phyloP scores from a whole-genome alignment of 805 yeast genomes.

The Kodamaea jinghongensis region DNA sequence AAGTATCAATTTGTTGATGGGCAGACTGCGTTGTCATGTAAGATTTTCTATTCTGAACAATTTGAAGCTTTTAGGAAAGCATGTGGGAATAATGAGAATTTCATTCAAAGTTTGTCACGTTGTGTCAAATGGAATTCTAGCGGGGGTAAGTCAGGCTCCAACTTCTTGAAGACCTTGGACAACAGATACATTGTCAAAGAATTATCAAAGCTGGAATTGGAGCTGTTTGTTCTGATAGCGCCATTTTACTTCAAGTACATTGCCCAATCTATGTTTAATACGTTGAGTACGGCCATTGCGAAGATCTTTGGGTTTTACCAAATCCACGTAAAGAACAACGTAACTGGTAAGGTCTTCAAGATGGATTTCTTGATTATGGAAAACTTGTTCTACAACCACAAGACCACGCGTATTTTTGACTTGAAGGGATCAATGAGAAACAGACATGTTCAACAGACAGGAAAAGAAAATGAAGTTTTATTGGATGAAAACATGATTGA shows the following conservation, averaged over 20 bases:
- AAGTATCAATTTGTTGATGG: slow-evolving; percentile 91
- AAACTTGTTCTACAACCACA: slow-evolving; percentile 81
- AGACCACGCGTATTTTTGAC: slow-evolving; percentile 85
- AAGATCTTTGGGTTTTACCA: slow-evolving; percentile 96
- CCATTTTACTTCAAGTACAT: slow-evolving; percentile 95
- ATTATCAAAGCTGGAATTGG: slow-evolving; percentile 81
- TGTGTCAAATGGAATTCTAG: slow-evolving; percentile 94
- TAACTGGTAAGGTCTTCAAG: slow-evolving; percentile 71
- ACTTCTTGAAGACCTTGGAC: slow-evolving; percentile 88
- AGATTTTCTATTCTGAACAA: slow-evolving; percentile 92
- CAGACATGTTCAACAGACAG: slow-evolving; percentile 94
- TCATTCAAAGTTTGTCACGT: slow-evolving; percentile 84
- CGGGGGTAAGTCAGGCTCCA: slow-evolving; percentile 97
- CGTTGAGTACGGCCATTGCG: slow-evolving; percentile 89
- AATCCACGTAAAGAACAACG: slow-evolving; percentile 78
- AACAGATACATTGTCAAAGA: slow-evolving; percentile 88
- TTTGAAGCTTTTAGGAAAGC: slow-evolving; percentile 89
- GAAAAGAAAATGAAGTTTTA: slow-evolving; percentile 89
- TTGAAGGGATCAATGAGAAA: slow-evolving; percentile 97
- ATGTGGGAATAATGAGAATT: slow-evolving; percentile 73
- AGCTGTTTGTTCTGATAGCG: slow-evolving; percentile 91
- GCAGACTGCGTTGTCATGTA: slow-evolving; percentile 75
- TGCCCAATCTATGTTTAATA: slow-evolving; percentile 93
- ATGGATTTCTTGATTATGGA: slow-evolving; percentile 96
- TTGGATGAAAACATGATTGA: slow-evolving; percentile 98